Conservation (phyloP, 2,329 filamentous ascomycete genomes). For the Pestalotiopsis sp. region DNA sequence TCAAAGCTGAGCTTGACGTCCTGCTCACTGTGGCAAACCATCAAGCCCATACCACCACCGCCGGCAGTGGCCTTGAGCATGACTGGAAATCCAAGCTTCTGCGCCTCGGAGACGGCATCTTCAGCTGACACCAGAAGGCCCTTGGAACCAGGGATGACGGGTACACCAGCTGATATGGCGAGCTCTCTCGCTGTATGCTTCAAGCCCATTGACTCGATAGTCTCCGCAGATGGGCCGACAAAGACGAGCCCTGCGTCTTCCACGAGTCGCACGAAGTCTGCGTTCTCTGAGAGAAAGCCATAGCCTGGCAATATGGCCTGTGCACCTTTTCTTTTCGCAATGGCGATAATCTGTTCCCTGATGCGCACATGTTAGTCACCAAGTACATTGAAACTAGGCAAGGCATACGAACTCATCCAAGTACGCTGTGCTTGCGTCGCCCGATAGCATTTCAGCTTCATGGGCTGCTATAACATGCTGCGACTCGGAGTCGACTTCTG, state of each 20-base stretch:
- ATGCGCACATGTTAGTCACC: not conserved
- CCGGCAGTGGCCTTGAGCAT: conserved; percentile 64
- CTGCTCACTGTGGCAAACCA: conserved; percentile 51
- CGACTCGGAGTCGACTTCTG: conserved; percentile 13
- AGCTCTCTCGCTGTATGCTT: conserved; percentile 41
- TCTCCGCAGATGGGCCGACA: conserved; percentile 5
- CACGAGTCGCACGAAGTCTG: not conserved
- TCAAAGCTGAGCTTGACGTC: conserved; percentile 56
- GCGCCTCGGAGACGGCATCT: conserved; percentile 54
- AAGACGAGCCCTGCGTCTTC: not conserved
- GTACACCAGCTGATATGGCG: conserved; percentile 24
- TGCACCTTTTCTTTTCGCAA: not conserved
- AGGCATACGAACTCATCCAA: conserved; percentile 4
- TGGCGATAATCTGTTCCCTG: conserved; percentile 7
- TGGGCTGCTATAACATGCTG: conserved; percentile 18
- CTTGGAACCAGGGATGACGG: conserved; percentile 34
- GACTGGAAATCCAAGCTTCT: conserved; percentile 40
- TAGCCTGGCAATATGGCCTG: conserved; percentile 14
- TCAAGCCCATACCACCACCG: conserved; percentile 67
- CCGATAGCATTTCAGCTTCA: conserved; percentile 13
- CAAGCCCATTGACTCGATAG: conserved; percentile 30
- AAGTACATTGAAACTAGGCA: too few species aligned
- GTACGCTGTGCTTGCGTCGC: conserved; percentile 11
- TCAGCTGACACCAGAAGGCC: conserved; percentile 23
- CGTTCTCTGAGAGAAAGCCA: conserved; percentile 15